phyloP scores from a whole-genome alignment of 768 basidiomycete species.

The Megacollybia marginata region DNA sequence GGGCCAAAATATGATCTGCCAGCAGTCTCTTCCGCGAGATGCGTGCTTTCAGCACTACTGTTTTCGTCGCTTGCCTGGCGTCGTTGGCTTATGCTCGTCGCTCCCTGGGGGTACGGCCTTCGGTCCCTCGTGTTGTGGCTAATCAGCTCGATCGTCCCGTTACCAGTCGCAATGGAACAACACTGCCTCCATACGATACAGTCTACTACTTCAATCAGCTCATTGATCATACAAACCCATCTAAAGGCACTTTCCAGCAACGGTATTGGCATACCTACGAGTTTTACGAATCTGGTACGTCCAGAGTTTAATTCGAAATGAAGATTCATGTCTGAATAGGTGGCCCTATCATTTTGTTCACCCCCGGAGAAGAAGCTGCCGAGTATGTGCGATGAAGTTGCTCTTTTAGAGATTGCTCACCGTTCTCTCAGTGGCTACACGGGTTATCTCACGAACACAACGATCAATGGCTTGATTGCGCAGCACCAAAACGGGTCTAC shows the following conservation, averaged over 20 bases:
- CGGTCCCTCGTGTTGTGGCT: neutral
- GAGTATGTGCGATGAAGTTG: conserved; percentile 21
- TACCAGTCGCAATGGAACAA: neutral
- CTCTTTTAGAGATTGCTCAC: neutral
- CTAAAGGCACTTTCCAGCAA: conserved; percentile 63
- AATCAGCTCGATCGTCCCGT: neutral
- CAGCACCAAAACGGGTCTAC: conserved; percentile 35
- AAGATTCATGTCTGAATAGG: conserved; percentile 20
- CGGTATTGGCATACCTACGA: conserved; percentile 68
- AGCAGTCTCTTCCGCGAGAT: too few relatives aligned
- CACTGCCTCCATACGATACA: neutral
- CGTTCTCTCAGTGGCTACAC: conserved; percentile 12
- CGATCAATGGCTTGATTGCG: conserved; percentile 35
- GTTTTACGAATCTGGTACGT: conserved; percentile 47
- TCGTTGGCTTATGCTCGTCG: too few relatives aligned
- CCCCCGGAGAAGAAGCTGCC: conserved; percentile 61
- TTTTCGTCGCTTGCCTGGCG: too few relatives aligned
- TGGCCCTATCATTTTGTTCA: conserved; percentile 56
- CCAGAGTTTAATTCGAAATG: neutral
- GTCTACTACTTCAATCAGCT: neutral
- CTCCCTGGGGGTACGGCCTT: neutral
- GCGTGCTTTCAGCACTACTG: too few relatives aligned
- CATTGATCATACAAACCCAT: neutral
- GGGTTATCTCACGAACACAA: conserved; percentile 34
- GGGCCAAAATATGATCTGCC: too few relatives aligned